Evolutionary conservation across 2,329 filamentous ascomycete species (phyloP).

Genomic region (Ceratocystis lukuohia): DNA sequence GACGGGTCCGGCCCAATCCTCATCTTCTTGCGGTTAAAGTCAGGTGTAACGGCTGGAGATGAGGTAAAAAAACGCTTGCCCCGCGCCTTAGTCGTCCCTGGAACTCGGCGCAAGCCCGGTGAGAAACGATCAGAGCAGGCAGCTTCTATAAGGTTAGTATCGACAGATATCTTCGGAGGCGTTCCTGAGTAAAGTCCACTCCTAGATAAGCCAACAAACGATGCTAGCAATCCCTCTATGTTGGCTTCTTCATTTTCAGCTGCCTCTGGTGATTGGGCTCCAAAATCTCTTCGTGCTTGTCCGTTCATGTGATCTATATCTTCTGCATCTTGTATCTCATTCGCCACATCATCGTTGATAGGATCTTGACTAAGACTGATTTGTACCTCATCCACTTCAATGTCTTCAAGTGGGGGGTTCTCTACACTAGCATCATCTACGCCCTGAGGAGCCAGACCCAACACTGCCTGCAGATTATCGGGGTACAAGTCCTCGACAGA

Average conservation of each 20-base stretch:
- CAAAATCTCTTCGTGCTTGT: neutral
- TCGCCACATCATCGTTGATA: neutral
- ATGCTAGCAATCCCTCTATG: conserved; percentile 1
- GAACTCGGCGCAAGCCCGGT: neutral
- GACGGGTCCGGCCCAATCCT: neutral
- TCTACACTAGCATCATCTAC: conserved; percentile 14
- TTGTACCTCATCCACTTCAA: conserved; percentile 52
- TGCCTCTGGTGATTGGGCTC: neutral
- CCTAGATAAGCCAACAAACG: conserved; percentile 29
- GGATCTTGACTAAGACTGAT: conserved; percentile 26
- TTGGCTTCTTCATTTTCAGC: neutral
- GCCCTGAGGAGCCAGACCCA: conserved; percentile 29
- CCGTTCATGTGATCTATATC: neutral
- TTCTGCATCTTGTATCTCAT: neutral
- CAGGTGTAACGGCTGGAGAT: neutral
- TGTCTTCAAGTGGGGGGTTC: conserved; percentile 31
- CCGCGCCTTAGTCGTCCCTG: conserved; percentile 23
- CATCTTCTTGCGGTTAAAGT: neutral
- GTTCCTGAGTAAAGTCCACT: conserved; percentile 32
- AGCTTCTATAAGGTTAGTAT: conserved; percentile 29
- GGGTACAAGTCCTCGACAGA: conserved; percentile 82
- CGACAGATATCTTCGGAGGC: conserved; percentile 29
- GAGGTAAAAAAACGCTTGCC: conserved; percentile 16
- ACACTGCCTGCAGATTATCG: conserved; percentile 41
- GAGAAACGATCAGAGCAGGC: conserved; percentile 30